A percentile compares a stretch with the other conserved stretches of the same genome.
Evolutionary conservation across 306 rosid species (phyloP).

Genomic region (Carpinus fangiana): DNA sequence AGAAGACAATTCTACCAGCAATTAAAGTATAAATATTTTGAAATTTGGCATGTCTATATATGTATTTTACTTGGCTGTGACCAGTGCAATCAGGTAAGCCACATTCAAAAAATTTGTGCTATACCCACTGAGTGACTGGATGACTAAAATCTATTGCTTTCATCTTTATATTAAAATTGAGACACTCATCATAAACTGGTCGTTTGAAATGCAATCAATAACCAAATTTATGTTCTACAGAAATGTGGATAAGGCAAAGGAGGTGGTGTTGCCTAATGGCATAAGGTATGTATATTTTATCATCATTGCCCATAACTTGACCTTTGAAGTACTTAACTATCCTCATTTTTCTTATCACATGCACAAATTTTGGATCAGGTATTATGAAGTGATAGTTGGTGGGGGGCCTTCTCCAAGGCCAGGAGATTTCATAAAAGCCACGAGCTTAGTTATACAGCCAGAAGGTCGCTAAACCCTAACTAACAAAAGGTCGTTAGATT

Average conservation of each 20-base stretch:
- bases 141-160: neutral
- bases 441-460: no score
- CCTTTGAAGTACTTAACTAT: neutral
- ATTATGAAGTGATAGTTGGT: conserved; percentile 66
- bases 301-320: conserved; percentile 7
- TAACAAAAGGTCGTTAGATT: no score
- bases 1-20: no score
- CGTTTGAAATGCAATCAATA: neutral
- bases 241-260: conserved; percentile 66
- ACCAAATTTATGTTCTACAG: conserved; percentile 34
- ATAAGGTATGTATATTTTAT: conserved; percentile 54
- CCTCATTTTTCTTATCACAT: neutral
- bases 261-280: conserved; percentile 77
- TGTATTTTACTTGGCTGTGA: no score
- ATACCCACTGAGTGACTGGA: neutral
- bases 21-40: no score
- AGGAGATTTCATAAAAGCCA: no score
- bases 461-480: no score
- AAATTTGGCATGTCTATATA: no score
- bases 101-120: neutral
- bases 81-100: no score
- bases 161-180: neutral
- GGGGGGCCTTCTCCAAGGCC: conserved; percentile 69
- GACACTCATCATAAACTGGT: neutral
- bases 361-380: conserved; percentile 30